Percentiles rank a stretch among this genome's conserved stretches.
Evolutionary conservation across 2,329 filamentous ascomycete species (phyloP).

Genomic region (Penicillium janthinellum): DNA sequence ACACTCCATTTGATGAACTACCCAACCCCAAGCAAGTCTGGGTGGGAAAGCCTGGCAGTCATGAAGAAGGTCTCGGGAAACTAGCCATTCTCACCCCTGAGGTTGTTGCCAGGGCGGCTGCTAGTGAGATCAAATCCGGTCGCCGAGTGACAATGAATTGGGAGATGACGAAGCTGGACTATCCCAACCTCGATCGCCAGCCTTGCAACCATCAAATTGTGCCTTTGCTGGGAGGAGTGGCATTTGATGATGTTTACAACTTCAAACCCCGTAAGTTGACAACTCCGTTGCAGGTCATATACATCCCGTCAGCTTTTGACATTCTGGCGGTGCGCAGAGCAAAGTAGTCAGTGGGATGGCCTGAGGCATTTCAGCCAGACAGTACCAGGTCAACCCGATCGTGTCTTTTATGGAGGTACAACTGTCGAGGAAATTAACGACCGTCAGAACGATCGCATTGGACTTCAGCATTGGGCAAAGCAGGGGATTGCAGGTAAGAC

Average conservation of each 20-base stretch:
- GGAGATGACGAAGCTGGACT: conserved; percentile 59
- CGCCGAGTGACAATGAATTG: conserved; percentile 56
- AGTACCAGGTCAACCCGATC: conserved; percentile 37
- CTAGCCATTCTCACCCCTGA: conserved; percentile 56
- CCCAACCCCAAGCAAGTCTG: conserved; percentile 54
- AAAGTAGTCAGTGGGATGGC: conserved; percentile 57
- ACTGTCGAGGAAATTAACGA: conserved; percentile 51
- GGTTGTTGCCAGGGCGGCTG: conserved; percentile 52
- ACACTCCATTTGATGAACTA: conserved; percentile 48
- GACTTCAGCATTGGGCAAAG: conserved; percentile 52
- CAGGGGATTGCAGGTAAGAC: conserved; percentile 48
- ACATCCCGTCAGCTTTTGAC: neutral
- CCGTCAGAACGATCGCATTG: conserved; percentile 48
- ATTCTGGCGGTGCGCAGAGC: conserved; percentile 33
- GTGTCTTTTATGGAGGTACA: conserved; percentile 54
- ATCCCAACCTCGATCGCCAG: conserved; percentile 56
- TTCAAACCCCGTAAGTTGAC: conserved; percentile 50
- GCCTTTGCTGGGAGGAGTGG: conserved; percentile 49
- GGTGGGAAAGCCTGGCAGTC: conserved; percentile 48
- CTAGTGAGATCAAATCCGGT: conserved; percentile 55
- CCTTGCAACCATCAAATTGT: conserved; percentile 55
- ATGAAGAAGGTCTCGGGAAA: conserved; percentile 57
- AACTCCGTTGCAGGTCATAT: neutral
- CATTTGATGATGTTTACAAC: conserved; percentile 55
- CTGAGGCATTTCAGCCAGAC: conserved; percentile 53